Conservation (phyloP, 768 basidiomycete species). For the Mrakia frigida region DNA sequence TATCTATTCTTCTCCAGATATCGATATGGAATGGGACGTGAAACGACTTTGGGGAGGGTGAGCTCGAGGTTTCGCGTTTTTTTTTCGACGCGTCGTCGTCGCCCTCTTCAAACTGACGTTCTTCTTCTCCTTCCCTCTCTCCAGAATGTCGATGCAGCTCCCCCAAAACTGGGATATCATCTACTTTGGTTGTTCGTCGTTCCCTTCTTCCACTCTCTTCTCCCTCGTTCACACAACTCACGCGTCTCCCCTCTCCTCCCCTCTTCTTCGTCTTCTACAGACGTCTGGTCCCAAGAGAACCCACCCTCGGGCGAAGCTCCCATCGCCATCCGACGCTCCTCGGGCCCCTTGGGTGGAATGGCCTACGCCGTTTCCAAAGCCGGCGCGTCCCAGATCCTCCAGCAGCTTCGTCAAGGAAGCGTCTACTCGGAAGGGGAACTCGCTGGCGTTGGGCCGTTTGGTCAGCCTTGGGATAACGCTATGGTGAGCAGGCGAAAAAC, state of each 20-base stretch:
- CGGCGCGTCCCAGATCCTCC: not conserved
- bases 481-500: too few relatives aligned
- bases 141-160: conserved; percentile 4
- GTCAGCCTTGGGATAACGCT: conserved; percentile 9
- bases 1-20: not conserved
- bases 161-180: not conserved
- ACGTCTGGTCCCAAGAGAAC: conserved; percentile 6
- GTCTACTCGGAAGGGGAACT: not conserved
- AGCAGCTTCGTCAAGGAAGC: not conserved
- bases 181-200: conserved; percentile 5
- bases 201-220: too few relatives aligned
- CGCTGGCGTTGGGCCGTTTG: not conserved
- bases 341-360: not conserved
- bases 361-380: conserved; percentile 15
- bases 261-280: not conserved
- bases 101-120: not conserved
- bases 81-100: too few relatives aligned
- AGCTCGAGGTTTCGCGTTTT: too few relatives aligned
- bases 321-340: conserved; percentile 1
- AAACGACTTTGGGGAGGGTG: conserved; percentile 14
- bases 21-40: conserved; percentile 12
- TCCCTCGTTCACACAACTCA: too few relatives aligned
- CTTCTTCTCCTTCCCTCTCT: not conserved
- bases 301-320: not conserved
- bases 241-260: not conserved